A percentile compares a stretch with the other conserved stretches of the same genome.
Conservation (phyloP, 106 monocot genomes). For the Iris macrosiphon region DNA sequence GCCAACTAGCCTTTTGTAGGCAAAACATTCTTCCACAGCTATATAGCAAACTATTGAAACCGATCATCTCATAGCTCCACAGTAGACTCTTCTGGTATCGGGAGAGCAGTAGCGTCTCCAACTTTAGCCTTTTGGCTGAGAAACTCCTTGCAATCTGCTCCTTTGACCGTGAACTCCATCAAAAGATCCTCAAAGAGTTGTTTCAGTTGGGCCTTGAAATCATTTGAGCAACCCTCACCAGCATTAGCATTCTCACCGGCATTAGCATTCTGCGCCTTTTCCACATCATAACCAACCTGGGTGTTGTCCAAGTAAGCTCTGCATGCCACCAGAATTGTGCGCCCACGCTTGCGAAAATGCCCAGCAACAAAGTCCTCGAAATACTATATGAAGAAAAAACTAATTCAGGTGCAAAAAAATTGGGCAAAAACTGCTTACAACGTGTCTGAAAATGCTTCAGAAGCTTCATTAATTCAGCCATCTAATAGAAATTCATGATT, state of each 20-base stretch:
- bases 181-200: slow-evolving; percentile 11
- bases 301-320: slow-evolving; percentile 5
- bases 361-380: slow-evolving; percentile 20
- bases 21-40: not conserved
- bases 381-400: not conserved
- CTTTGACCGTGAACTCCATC: slow-evolving; percentile 16
- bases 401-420: too few species aligned
- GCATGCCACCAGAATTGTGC: slow-evolving; percentile 12
- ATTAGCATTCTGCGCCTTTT: not conserved
- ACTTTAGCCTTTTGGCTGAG: slow-evolving; percentile 6
- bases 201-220: slow-evolving; percentile 1
- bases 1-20: not conserved
- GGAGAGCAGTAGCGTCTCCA: slow-evolving; percentile 5
- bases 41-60: not conserved
- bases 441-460: too few species aligned
- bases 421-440: too few species aligned
- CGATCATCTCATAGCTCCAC: not conserved
- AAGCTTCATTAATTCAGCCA: too few species aligned
- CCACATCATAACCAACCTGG: slow-evolving; percentile 5
- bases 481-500: too few species aligned
- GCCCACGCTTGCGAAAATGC: slow-evolving; percentile 15
- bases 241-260: not conserved
- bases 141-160: slow-evolving; percentile 13
- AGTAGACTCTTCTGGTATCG: not conserved
- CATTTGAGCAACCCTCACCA: not conserved